A percentile compares a stretch with the other conserved stretches of the same genome.
Conservation (phyloP, 176 grass and related monocot genomes). For the Pharus latifolius region DNA sequence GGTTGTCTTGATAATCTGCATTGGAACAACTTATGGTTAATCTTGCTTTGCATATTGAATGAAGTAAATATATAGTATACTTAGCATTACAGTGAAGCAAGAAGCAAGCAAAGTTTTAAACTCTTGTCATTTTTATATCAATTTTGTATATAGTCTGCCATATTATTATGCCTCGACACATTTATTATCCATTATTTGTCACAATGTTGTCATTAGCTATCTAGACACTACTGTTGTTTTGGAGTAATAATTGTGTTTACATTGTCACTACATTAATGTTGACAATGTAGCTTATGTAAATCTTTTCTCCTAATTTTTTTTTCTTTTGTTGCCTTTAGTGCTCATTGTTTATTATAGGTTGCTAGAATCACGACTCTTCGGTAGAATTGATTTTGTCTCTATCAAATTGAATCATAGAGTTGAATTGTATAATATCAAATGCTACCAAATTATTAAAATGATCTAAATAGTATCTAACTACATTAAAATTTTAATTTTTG, state of each 20-base stretch:
- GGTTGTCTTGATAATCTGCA: too few relatives aligned
- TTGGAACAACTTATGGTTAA: not conserved
- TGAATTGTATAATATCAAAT: too few relatives aligned
- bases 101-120: not conserved
- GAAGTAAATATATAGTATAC: not conserved
- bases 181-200: not conserved
- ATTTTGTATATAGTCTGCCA: not conserved
- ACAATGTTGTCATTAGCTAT: not conserved
- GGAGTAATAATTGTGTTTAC: not conserved
- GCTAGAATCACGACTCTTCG: too few relatives aligned
- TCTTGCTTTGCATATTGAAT: not conserved
- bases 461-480: too few relatives aligned
- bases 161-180: not conserved
- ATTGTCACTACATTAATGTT: not conserved
- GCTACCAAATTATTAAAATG: too few relatives aligned
- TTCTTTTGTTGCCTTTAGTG: too few relatives aligned
- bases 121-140: not conserved
- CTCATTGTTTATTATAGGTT: too few relatives aligned
- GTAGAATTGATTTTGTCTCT: too few relatives aligned
- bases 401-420: too few relatives aligned
- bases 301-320: too few relatives aligned
- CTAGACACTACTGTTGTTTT: not conserved
- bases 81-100: not conserved
- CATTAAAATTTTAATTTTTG: too few relatives aligned
- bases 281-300: not conserved